These are phyloP conservation scores for Xylaria sp. DNA, from an alignment of 2,329 filamentous ascomycete genomes.

Conservation along the genomic window DNA sequence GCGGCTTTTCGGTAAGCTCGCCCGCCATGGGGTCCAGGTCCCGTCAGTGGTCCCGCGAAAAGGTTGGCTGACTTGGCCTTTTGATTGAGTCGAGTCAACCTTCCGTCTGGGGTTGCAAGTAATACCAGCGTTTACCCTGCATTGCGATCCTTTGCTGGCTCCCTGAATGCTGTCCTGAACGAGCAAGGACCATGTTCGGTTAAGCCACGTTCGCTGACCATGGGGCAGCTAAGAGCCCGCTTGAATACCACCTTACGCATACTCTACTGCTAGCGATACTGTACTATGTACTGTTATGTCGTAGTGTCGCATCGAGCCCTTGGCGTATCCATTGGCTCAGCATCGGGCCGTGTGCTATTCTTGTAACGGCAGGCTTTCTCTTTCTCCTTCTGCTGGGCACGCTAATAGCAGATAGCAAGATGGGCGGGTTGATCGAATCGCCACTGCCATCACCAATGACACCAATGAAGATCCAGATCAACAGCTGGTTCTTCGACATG, in stretches of 20 bases:
- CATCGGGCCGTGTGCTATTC: constrained; percentile 30
- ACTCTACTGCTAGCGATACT: neutral
- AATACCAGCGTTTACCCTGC: neutral
- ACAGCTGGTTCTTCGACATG: neutral
- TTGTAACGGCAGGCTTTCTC: constrained; percentile 15
- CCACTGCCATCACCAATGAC: constrained; percentile 19
- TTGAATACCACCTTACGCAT: constrained; percentile 14
- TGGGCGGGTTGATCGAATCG: constrained; percentile 13
- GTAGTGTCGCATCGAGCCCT: constrained; percentile 9
- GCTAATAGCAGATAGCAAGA: neutral
- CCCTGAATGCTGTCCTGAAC: constrained; percentile 10
- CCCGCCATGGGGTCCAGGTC: neutral
- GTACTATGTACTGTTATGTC: constrained; percentile 3
- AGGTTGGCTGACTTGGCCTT: constrained; percentile 24
- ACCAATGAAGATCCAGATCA: constrained; percentile 18
- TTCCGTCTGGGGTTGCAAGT: constrained; percentile 25
- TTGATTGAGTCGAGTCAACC: constrained; percentile 28
- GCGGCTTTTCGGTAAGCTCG: constrained; percentile 8
- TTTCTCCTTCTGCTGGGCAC: neutral
- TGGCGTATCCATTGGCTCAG: constrained; percentile 21
- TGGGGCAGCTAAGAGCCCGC: constrained; percentile 18
- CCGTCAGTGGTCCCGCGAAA: neutral
- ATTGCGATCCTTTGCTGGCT: constrained; percentile 25
- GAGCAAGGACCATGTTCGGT: constrained; percentile 16
- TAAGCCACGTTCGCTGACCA: constrained; percentile 34